phyloP scores from a whole-genome alignment of 345 rosid species.

The Populus nigra region DNA sequence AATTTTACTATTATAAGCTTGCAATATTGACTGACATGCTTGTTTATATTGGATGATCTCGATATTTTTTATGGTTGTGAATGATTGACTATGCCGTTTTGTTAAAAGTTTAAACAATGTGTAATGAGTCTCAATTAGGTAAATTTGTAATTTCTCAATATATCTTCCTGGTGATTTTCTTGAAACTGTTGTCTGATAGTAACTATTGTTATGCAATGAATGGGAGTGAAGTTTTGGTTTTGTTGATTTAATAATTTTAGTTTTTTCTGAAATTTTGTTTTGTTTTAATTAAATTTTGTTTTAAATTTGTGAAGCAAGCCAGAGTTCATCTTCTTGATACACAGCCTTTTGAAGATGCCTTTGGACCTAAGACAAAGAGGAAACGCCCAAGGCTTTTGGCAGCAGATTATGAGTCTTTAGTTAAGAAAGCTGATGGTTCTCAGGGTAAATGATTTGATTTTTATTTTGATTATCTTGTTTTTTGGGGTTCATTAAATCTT shows the following conservation, averaged over 20 bases:
- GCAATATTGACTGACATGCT: too few relatives aligned
- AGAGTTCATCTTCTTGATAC: conserved; percentile 87
- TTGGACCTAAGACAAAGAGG: conserved; percentile 77
- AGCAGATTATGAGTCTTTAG: conserved; percentile 72
- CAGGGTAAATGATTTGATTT: conserved; percentile 49
- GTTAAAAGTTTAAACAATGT: too few relatives aligned
- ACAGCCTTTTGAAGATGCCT: conserved; percentile 81
- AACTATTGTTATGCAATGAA: too few relatives aligned
- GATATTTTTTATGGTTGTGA: too few relatives aligned
- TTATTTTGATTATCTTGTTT: background rate
- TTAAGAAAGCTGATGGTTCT: conserved; percentile 73
- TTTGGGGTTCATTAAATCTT: background rate
- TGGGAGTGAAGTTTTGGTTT: too few relatives aligned
- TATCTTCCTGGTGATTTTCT: too few relatives aligned
- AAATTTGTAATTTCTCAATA: too few relatives aligned
- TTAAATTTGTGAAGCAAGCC: conserved; percentile 51
- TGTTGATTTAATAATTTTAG: background rate
- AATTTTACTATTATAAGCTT: too few relatives aligned
- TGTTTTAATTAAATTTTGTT: background rate
- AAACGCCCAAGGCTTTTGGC: conserved; percentile 81
- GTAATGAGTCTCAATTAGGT: too few relatives aligned
- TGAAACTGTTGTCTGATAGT: too few relatives aligned
- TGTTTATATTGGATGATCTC: too few relatives aligned
- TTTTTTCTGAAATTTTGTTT: background rate
- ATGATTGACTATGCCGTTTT: too few relatives aligned